Percentiles rank a stretch among this genome's conserved stretches.
phyloP scores from a whole-genome alignment of 305 asterid genomes.

The Petunia hybrid region DNA sequence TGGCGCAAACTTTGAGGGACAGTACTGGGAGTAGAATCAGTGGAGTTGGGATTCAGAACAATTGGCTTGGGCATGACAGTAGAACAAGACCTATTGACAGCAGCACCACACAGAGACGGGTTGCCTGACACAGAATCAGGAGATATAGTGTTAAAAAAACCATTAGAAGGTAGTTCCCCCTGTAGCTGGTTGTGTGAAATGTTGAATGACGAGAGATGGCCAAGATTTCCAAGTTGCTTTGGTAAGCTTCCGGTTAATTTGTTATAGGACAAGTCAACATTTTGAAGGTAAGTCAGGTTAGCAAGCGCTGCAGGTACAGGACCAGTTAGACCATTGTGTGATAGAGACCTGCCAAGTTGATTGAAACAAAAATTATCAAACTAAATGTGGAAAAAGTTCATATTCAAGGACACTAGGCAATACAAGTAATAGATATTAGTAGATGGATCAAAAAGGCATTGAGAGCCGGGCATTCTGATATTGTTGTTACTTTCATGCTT shows the following conservation, averaged over 20 bases:
- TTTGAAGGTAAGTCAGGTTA: slow-evolving; percentile 63
- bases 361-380: slow-evolving; percentile 26
- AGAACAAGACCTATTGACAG: slow-evolving; percentile 68
- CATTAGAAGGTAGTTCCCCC: slow-evolving; percentile 84
- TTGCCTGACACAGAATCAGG: slow-evolving; percentile 75
- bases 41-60: slow-evolving; percentile 85
- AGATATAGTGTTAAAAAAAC: slow-evolving; percentile 83
- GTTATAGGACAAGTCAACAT: slow-evolving; percentile 78
- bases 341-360: slow-evolving; percentile 63
- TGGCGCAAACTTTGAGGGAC: slow-evolving; percentile 56
- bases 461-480: neutral
- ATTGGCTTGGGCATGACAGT: slow-evolving; percentile 90
- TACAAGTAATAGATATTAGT: neutral
- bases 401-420: neutral
- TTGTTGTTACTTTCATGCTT: slow-evolving; percentile 4
- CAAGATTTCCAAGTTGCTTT: slow-evolving; percentile 76
- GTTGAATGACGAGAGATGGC: slow-evolving; percentile 68
- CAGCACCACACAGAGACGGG: slow-evolving; percentile 86
- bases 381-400: slow-evolving; percentile 1
- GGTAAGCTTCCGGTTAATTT: slow-evolving; percentile 77
- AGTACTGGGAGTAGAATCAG: slow-evolving; percentile 59
- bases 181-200: slow-evolving; percentile 90
- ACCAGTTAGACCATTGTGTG: slow-evolving; percentile 70
- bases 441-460: neutral
- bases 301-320: slow-evolving; percentile 66